Evolutionary conservation across 2,329 filamentous ascomycete genomes (phyloP), one percentile per base, ranked within the genome.

Genomic region (Verticillium klebahnii): DNA sequence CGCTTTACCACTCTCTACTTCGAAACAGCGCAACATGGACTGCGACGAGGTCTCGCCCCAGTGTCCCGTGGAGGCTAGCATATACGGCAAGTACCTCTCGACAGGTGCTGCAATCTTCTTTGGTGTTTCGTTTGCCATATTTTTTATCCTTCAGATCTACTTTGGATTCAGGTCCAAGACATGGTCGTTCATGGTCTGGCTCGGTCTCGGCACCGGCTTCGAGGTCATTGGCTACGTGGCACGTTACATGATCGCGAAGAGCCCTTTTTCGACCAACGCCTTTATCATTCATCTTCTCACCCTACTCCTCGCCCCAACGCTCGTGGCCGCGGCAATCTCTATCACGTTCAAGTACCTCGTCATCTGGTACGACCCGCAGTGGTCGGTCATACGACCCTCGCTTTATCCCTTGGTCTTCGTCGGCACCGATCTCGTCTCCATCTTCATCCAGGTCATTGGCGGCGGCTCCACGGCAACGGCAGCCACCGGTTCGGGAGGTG

Each of bases 331-430:
- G 5, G 76, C 75, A 29, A 77, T 81, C 54, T 81, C 80, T 50
- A 69, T 81, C 19, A 80, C 77, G 0, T 71, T 81, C 32, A 80
- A 80, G 65, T 78, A 80, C 66, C 71, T 81, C 11, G 74, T 80
- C 40, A 63, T 78, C 9, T 75, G 76, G 66, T 76, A 78, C 40
- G 79, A 78, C 1, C 68, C 74, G 0, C 70, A 77, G 50, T 72
- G 73, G 63, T 80, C 77, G 0, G 67, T 75, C 1, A 65, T 81
- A 32, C 71, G 69, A 25, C 78, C 81, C 0, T 69, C 67, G 4
- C 72, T 78, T 1, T 83, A 82, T 64, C 78, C 80, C 2, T 78
- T 76, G 64, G 77, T 83, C 60, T 83, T 83, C 70, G 79, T 84
- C 61, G 73, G 75, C 3, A 80, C 76, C 68, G 81, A 84, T 63